A percentile compares a stretch with the other conserved stretches of the same genome.
Conservation (phyloP, 2,329 filamentous ascomycete genomes). For the Xylariaceae sp. region DNA sequence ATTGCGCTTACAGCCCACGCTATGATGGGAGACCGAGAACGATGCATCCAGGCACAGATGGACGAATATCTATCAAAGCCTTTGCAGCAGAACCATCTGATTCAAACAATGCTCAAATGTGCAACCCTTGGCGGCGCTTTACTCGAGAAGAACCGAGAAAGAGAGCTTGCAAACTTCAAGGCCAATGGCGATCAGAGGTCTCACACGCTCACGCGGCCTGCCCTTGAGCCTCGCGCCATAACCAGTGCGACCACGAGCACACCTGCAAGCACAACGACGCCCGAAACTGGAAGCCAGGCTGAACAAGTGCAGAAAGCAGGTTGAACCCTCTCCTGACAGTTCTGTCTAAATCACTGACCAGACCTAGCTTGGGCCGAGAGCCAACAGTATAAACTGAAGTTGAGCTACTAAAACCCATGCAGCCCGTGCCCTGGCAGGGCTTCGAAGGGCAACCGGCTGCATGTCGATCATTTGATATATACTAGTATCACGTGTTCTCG, state of each 20-base stretch:
- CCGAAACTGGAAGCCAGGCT: constrained; percentile 53
- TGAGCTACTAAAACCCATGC: constrained; percentile 4
- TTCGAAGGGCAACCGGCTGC: not conserved
- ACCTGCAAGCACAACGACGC: constrained; percentile 49
- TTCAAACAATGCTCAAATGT: constrained; percentile 96
- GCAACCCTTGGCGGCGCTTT: constrained; percentile 83
- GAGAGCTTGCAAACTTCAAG: constrained; percentile 49
- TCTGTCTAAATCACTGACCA: constrained; percentile 28
- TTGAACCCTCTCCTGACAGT: constrained; percentile 43
- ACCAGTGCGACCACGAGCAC: constrained; percentile 40
- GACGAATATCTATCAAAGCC: constrained; percentile 98
- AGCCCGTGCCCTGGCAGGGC: not conserved
- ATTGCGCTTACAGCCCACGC: constrained; percentile 96
- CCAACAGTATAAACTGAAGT: constrained; percentile 30
- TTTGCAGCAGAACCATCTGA: constrained; percentile 92
- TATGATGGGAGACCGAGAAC: constrained; percentile 97
- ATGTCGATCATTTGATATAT: constrained; percentile 14
- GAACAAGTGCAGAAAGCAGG: constrained; percentile 53
- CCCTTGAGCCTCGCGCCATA: constrained; percentile 53
- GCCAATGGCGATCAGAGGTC: constrained; percentile 40
- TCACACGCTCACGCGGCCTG: constrained; percentile 27
- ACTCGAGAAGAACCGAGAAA: constrained; percentile 68
- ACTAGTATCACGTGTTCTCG: constrained; percentile 10
- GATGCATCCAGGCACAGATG: constrained; percentile 98
- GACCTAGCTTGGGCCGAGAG: constrained; percentile 31